Percentiles rank a stretch among this genome's conserved stretches.
These are phyloP conservation scores for Psilocybe cubensis DNA, from an alignment of 768 basidiomycete genomes.

Conservation along the genomic window DNA sequence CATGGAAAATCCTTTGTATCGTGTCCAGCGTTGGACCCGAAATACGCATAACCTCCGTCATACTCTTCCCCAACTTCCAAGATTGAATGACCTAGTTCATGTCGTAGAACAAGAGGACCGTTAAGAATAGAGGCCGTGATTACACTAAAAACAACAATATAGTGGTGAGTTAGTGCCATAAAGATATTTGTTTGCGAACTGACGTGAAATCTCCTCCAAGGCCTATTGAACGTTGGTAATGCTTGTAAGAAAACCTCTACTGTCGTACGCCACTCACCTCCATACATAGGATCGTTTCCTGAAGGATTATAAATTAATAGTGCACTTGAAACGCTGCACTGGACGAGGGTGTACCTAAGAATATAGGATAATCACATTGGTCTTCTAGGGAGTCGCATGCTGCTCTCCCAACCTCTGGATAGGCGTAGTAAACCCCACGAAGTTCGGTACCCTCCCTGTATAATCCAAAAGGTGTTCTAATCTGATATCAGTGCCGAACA, in stretches of 20 bases:
- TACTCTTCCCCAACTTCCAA: constrained; percentile 84
- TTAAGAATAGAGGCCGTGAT: constrained; percentile 77
- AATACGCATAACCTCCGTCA: constrained; percentile 77
- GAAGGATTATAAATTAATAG: neutral
- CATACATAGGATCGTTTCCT: constrained; percentile 83
- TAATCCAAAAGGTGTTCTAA: constrained; percentile 73
- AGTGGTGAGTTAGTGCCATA: neutral
- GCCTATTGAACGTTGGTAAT: constrained; percentile 40
- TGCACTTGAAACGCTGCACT: neutral
- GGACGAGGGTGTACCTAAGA: constrained; percentile 55
- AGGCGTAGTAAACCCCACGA: constrained; percentile 70
- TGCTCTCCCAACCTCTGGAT: constrained; percentile 67
- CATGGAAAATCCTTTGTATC: constrained; percentile 56
- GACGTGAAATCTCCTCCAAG: constrained; percentile 81
- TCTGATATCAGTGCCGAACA: neutral
- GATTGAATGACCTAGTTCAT: constrained; percentile 82
- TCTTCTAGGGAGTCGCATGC: constrained; percentile 67
- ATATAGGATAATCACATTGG: constrained; percentile 75
- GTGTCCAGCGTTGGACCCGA: constrained; percentile 65
- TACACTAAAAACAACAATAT: constrained; percentile 47
- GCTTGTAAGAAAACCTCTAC: neutral
- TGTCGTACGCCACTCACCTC: constrained; percentile 49
- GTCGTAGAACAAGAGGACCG: constrained; percentile 74
- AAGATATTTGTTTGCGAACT: constrained; percentile 23
- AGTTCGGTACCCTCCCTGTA: constrained; percentile 82